Base-by-base conservation (phyloP, 495 filamentous ascomycete species). In the Bryoglossum gracile region DNA sequence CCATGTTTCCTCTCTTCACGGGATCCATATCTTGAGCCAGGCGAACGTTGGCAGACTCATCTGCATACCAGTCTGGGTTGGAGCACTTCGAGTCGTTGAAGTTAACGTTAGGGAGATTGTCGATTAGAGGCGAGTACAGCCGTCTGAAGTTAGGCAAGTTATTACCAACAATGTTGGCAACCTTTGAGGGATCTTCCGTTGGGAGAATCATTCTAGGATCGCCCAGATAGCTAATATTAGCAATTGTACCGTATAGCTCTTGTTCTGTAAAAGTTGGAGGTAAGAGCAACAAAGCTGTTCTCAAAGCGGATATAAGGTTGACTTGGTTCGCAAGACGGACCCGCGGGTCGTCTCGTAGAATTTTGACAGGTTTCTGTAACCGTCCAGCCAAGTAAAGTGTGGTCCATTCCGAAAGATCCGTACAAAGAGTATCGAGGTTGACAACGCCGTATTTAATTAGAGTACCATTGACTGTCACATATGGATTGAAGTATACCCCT, bases 391-490 rank as follows among this genome's bases (percentile, higher is more conserved):
- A 75, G 63, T 97, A 98, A 33, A 98, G 69, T 0, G 86, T 95
- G 44, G 90, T 80, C 92, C 92, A 98, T 54, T 86, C 75, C 16
- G 76, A 82, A 40, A 98, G 75, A 61, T 98, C 92, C 16, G 69
- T 73, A 56, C 83, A 87, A n/a, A 98, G 68, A 0, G 87, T 95
- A 56, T 87, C 78, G 43, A 96, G 67, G 57, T 94, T 95, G 8
- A 95, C 92, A 3, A 98, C 91, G 14, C 90, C 92, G 58, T 98
- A 98, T 66, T 98, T 98, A 62, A 98, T 92, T 60, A 95, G 66
- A 13, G 87, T 94, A 22, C 94, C 92, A 59, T 96, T 94, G n/a
- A 97, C 81, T 8, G 86, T 89, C 36, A 97, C 77, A 64, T 91
- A 94, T 0, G 92, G 87, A 58, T 98, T 95, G 72, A 95, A 98